Conservation (phyloP, 2,329 filamentous ascomycete genomes). For the Penicillium sp. region DNA sequence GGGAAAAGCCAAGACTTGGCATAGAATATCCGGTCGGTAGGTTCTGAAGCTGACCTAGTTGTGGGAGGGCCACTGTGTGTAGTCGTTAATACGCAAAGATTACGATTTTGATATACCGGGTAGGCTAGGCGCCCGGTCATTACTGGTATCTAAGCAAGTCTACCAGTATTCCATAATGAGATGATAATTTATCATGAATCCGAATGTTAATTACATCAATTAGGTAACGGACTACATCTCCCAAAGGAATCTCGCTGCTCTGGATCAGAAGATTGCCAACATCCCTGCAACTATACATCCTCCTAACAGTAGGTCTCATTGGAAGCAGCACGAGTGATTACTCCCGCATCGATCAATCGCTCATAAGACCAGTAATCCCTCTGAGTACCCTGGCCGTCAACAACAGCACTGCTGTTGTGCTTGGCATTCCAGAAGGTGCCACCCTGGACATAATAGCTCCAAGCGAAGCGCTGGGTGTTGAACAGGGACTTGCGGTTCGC, state of each 20-base stretch:
- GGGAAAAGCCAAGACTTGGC: too few relatives aligned
- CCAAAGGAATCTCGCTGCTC: too few relatives aligned
- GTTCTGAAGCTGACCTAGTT: too few relatives aligned
- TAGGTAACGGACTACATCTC: too few relatives aligned
- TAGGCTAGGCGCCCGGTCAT: too few relatives aligned
- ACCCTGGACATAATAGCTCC: conserved; percentile 21
- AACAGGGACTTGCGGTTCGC: conserved; percentile 21
- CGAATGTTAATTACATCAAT: too few relatives aligned
- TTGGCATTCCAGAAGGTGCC: conserved; percentile 30
- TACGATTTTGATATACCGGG: too few relatives aligned
- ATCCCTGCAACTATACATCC: neutral
- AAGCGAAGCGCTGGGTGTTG: conserved; percentile 20
- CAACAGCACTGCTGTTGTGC: conserved; percentile 21
- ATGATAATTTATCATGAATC: too few relatives aligned
- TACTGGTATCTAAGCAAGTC: neutral
- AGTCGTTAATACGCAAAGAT: too few relatives aligned
- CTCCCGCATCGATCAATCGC: neutral
- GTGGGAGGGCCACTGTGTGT: too few relatives aligned
- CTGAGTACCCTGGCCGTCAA: conserved; percentile 21
- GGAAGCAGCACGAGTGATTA: neutral
- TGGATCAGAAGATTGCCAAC: neutral
- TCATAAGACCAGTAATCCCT: neutral
- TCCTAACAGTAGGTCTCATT: neutral
- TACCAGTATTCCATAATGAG: too few relatives aligned
- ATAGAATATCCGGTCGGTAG: too few relatives aligned